Evolutionary conservation across 148 eudicot genomes (phyloP).

Genomic region (Chenopodium formosanum): DNA sequence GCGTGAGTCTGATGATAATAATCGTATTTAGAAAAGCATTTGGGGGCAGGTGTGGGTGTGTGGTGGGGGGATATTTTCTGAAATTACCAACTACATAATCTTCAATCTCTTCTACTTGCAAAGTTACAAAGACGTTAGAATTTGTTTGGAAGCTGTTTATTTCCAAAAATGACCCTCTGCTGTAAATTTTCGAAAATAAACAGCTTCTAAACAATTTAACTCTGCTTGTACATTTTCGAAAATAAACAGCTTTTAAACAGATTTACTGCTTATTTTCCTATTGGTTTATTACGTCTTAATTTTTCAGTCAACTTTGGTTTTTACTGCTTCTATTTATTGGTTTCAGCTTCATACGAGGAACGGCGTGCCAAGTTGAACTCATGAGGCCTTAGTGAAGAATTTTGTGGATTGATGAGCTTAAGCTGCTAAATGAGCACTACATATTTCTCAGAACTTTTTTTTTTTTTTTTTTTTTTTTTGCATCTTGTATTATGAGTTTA

Average conservation of each 20-base stretch:
- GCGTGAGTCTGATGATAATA: conserved; percentile 52
- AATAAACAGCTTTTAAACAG: too few species aligned
- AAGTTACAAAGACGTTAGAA: neutral
- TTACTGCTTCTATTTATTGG: conserved; percentile 3
- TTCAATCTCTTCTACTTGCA: neutral
- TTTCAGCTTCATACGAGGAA: conserved; percentile 36
- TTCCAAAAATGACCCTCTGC: neutral
- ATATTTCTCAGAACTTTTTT: neutral
- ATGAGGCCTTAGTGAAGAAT: conserved; percentile 8
- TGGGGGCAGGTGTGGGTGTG: too few species aligned
- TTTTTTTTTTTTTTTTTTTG: neutral
- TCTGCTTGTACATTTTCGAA: neutral
- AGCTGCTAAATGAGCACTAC: neutral
- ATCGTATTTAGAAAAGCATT: neutral
- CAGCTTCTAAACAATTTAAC: too few species aligned
- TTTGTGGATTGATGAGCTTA: conserved; percentile 2
- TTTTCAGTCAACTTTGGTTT: conserved; percentile 11
- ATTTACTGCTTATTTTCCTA: too few species aligned
- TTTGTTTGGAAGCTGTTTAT: neutral
- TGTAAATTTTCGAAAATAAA: neutral
- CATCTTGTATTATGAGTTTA: neutral
- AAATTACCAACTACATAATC: neutral
- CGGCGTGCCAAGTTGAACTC: conserved; percentile 30
- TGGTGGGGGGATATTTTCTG: too few species aligned
- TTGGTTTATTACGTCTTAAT: neutral